These are phyloP conservation scores for Durotheca rogersii DNA, from an alignment of 495 filamentous ascomycete species.

Conservation along the genomic window DNA sequence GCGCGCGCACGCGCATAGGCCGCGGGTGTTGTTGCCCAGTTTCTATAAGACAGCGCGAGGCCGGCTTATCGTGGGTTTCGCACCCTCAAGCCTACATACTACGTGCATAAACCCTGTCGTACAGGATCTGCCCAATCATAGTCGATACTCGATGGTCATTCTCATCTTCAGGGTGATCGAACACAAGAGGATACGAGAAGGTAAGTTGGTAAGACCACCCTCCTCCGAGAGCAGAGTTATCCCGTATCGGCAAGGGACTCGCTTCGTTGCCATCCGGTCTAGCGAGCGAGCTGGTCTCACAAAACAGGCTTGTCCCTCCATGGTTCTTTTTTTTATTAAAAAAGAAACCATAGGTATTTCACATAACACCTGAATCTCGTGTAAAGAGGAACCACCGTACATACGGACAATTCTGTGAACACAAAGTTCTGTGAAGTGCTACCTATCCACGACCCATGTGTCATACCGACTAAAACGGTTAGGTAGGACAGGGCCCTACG, in stretches of 20 bases:
- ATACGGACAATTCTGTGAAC: constrained; percentile 24
- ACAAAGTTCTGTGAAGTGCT: constrained; percentile 32
- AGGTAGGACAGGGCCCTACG: constrained; percentile 32
- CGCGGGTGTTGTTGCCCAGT: background rate
- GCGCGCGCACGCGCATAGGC: background rate
- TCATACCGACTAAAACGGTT: constrained; percentile 32
- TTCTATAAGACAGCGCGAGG: background rate
- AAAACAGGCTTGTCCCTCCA: background rate
- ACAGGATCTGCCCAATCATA: background rate
- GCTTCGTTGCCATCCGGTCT: too few species aligned
- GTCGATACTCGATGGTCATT: background rate
- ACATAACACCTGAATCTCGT: constrained; percentile 23
- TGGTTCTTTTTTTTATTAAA: background rate
- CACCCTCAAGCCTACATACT: background rate
- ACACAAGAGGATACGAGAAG: background rate
- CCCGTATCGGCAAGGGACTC: too few species aligned
- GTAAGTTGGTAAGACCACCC: background rate
- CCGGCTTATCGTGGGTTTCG: background rate
- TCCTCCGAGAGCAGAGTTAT: background rate
- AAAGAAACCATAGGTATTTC: background rate
- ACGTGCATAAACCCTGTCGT: background rate
- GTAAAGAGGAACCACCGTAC: constrained; percentile 21
- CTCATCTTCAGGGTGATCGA: background rate
- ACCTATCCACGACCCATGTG: constrained; percentile 20
- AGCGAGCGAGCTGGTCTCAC: too few species aligned